Evolutionary conservation across 2,329 filamentous ascomycete species (phyloP).

Genomic region (Xylariales sp.): DNA sequence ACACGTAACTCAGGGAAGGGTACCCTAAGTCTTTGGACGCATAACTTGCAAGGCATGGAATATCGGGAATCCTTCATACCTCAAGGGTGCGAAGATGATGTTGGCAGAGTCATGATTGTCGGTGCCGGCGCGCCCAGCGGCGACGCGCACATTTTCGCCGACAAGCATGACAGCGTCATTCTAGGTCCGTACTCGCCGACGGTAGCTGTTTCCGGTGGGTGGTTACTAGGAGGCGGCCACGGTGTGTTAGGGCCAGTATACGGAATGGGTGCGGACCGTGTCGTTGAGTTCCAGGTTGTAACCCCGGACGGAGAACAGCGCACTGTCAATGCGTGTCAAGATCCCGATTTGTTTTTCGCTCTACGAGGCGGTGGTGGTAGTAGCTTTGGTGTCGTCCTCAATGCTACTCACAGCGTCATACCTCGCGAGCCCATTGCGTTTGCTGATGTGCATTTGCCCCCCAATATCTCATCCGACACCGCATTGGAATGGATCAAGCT

Average conservation of each 20-base stretch:
- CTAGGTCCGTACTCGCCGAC: conserved; percentile 37
- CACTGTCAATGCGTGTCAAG: conserved; percentile 55
- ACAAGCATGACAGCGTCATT: conserved; percentile 37
- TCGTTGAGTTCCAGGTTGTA: conserved; percentile 57
- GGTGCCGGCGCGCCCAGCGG: conserved; percentile 33
- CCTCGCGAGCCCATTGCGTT: conserved; percentile 38
- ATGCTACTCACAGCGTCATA: conserved; percentile 38
- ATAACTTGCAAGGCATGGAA: conserved; percentile 37
- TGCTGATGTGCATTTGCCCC: conserved; percentile 38
- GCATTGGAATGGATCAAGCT: conserved; percentile 39
- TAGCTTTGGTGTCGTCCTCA: conserved; percentile 62
- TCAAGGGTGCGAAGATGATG: conserved; percentile 31
- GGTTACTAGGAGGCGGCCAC: conserved; percentile 38
- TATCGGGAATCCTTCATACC: conserved; percentile 35
- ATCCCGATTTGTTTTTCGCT: conserved; percentile 54
- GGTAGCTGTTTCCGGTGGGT: conserved; percentile 36
- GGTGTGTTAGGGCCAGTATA: conserved; percentile 46
- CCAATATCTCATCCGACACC: conserved; percentile 36
- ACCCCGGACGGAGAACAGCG: conserved; percentile 56
- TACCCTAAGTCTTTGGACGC: conserved; percentile 39
- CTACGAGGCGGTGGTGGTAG: conserved; percentile 53
- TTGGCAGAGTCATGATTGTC: conserved; percentile 36
- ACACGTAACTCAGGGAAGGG: conserved; percentile 38
- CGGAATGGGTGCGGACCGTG: conserved; percentile 62
- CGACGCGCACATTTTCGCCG: conserved; percentile 37